Base-by-base conservation (phyloP, 208 protist species). In the Trypanosoma mega region DNA sequence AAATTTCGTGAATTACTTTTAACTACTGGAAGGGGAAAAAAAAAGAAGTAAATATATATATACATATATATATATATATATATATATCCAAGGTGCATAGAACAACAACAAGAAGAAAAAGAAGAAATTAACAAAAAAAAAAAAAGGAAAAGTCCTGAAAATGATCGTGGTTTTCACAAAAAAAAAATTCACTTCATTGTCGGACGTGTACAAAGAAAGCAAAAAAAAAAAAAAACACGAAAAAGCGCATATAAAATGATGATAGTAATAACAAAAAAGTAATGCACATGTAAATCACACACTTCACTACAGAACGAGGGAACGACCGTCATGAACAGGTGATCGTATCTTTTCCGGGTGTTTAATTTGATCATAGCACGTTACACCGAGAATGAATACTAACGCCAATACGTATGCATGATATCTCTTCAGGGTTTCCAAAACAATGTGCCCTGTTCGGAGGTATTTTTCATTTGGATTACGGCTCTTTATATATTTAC, bases 401-500 rank as follows among this genome's bases (percentile, higher is more conserved):
- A 89, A 72, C 1, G 79, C 79, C 20, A 92, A 58, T 11, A 92
- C 71, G 61, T 92, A 92, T 29, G 85, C 74, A 56, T 92, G 85
- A 65, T 87, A 89, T 46, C 82, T 78, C 68, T 93, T 93, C 48
- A 90, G 59, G 18, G 80, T 87, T 59, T 93, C 83, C 4, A 93
- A 56, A 4, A 90, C 68, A 64, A 93, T 90, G 68, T 93, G 86
- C 6, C 83, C 83, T 0, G 83, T 89, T 41, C 86, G 82, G 36
- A 93, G 58, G 54, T 85, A 83, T 74, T 85, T 88, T 62, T 93
- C 86, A 48, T 93, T 93, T 0, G 86, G 86, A 63, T 90, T 86
- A 24, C 86, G 86, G n/a, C 77, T 85, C n/a, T 76, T 90, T 43
- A 93, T 84, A 68, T 93, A 90, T 58, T 86, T 87, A 36, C 75